These are phyloP conservation scores for Aspergillus sparsus DNA, from an alignment of 495 filamentous ascomycete species.

Conservation along the genomic window DNA sequence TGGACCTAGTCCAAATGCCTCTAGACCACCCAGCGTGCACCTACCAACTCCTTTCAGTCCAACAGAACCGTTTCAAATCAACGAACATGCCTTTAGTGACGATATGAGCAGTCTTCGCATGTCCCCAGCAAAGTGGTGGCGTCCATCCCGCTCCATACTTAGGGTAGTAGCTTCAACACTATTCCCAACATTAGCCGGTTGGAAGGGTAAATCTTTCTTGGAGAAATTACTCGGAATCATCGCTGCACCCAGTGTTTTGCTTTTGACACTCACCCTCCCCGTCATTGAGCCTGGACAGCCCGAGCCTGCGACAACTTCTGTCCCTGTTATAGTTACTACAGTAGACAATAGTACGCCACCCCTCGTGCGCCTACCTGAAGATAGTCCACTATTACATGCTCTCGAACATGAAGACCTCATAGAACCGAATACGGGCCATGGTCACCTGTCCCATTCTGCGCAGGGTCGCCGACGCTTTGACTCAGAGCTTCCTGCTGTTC, in stretches of 20 bases:
- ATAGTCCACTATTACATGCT: constrained; percentile 41
- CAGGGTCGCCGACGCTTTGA: constrained; percentile 38
- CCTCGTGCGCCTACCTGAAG: constrained; percentile 43
- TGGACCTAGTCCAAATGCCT: constrained; percentile 40
- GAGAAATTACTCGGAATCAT: constrained; percentile 76
- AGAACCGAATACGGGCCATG: constrained; percentile 19
- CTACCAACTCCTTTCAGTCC: constrained; percentile 54
- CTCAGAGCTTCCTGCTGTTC: constrained; percentile 42
- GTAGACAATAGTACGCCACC: constrained; percentile 32
- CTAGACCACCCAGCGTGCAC: constrained; percentile 55
- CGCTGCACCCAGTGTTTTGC: constrained; percentile 84
- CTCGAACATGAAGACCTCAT: constrained; percentile 20
- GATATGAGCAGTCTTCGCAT: constrained; percentile 14
- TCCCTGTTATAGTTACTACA: constrained; percentile 44
- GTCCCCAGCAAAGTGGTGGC: constrained; percentile 64
- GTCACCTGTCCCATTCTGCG: constrained; percentile 23
- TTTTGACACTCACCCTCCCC: constrained; percentile 89
- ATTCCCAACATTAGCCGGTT: constrained; percentile 84
- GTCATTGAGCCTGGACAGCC: constrained; percentile 71
- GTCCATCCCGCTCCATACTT: constrained; percentile 66
- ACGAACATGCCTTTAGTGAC: constrained; percentile 29
- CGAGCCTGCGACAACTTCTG: constrained; percentile 41
- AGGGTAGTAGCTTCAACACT: constrained; percentile 69
- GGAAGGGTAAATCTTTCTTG: constrained; percentile 72
- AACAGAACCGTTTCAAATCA: constrained; percentile 42